Evolutionary conservation across 139 green algal genomes (phyloP), one percentile per base, ranked within the genome.

Genomic region (Chlamydomonas eustigma): DNA sequence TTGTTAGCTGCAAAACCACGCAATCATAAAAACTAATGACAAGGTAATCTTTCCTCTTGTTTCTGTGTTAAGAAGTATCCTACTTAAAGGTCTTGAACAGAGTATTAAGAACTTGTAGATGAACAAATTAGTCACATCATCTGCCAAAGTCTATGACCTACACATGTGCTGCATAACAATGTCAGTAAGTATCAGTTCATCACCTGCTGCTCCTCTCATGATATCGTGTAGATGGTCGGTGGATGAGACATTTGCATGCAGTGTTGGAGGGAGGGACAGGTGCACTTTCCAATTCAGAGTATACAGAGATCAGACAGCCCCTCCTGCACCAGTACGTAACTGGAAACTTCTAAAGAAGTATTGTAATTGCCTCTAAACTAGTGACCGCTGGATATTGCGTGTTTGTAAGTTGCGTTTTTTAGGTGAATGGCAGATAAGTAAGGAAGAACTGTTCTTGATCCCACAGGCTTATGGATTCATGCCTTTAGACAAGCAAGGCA

Each of bases 211-310:
- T 58, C 12, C 12, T 28, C 44, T 18, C 44, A 28, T 12, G 44
- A 58, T 18, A 12, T 28, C 18, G 44, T 12, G 12, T 18, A 31
- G 63, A 22, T 81, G 77, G 77, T 39, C 58, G 25, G 33, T 44
- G 4, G 77, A 85, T 39, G 80, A 85, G 75, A 67, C 32, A 6
- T 82, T 71, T 8, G 75, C 73, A 30, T 68, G 80, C 39, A 78
- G 65, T n/a, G 80, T 82, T 28, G 80, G 80, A 22, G 80, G 80
- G 28, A 73, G 71, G 37, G 80, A 85, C 72, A 75, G 79, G 1
- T 70, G 36, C 50, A 74, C 72, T 4, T 81, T 85, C 76, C 80
- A 85, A 66, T 85, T 76, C 75, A 76, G 80, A 0, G 37, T 85
- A 30, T 50, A 74, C 33, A 37, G 31, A 39, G 36, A 68, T 28